These are phyloP conservation scores for Aspergillus panamensis DNA, from an alignment of 495 filamentous ascomycete species.

Conservation along the genomic window DNA sequence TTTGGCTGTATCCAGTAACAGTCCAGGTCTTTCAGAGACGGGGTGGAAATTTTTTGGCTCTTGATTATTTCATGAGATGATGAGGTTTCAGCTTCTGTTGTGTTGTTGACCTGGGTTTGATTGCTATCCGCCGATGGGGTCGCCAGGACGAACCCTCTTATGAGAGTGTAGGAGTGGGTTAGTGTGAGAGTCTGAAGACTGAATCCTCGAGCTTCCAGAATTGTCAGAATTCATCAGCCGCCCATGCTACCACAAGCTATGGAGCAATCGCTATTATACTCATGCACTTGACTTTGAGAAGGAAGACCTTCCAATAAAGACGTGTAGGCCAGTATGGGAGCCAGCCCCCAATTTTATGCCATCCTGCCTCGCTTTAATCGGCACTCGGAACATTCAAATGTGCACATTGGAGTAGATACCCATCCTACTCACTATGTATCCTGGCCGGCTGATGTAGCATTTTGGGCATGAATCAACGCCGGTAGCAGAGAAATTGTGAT, in stretches of 20 bases:
- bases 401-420: slow-evolving; percentile 2
- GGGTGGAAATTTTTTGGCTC: background rate
- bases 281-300: background rate
- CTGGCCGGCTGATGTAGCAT: background rate
- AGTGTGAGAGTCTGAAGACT: background rate
- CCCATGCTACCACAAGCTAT: background rate
- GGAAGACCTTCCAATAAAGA: background rate
- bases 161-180: slow-evolving; percentile 1
- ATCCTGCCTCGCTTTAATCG: slow-evolving; percentile 2
- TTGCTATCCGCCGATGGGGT: background rate
- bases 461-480: background rate
- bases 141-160: slow-evolving; percentile 1
- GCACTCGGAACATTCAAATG: background rate
- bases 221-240: background rate
- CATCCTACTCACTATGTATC: slow-evolving; percentile 1
- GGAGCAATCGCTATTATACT: background rate
- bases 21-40: background rate
- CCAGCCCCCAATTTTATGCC: slow-evolving; percentile 1
- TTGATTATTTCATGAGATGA: background rate
- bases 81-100: background rate
- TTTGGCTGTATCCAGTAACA: background rate
- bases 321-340: slow-evolving; percentile 3
- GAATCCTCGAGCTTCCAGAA: background rate
- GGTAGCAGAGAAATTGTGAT: background rate
- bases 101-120: background rate